A percentile compares a stretch with the other conserved stretches of the same genome.
phyloP scores from a whole-genome alignment of 2,329 filamentous ascomycete species.

The Monilinia aucupariae region DNA sequence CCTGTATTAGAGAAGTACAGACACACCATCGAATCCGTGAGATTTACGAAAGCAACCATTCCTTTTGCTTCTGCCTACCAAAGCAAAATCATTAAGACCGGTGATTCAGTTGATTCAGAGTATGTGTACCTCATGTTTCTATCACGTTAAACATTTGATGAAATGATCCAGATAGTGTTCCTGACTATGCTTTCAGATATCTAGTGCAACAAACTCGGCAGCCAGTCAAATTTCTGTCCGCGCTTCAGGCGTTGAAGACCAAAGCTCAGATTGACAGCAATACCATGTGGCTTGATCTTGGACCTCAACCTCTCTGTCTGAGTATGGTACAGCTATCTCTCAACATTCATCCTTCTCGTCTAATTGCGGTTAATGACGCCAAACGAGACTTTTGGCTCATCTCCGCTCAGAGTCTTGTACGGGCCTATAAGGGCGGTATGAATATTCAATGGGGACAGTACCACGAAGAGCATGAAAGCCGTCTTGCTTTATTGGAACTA shows the following conservation, averaged over 20 bases:
- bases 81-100: neutral
- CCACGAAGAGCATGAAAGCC: neutral
- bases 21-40: neutral
- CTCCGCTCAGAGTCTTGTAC: neutral
- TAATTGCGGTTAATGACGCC: neutral
- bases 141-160: neutral
- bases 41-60: neutral
- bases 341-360: neutral
- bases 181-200: constrained; percentile 41
- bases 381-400: neutral
- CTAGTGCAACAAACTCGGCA: constrained; percentile 59
- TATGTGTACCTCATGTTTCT: neutral
- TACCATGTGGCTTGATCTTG: constrained; percentile 6
- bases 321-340: neutral
- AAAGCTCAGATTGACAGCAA: constrained; percentile 56
- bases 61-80: neutral
- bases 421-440: neutral
- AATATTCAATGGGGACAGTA: constrained; percentile 9
- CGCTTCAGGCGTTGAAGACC: constrained; percentile 51
- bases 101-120: neutral
- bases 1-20: neutral
- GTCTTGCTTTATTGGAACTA: constrained; percentile 35
- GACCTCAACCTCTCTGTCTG: neutral
- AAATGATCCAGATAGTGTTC: neutral
- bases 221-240: constrained; percentile 58